Evolutionary conservation across 1,139 yeast genomes (phyloP), one percentile per base, ranked within the genome.

Genomic region (Candida glucosophila): DNA sequence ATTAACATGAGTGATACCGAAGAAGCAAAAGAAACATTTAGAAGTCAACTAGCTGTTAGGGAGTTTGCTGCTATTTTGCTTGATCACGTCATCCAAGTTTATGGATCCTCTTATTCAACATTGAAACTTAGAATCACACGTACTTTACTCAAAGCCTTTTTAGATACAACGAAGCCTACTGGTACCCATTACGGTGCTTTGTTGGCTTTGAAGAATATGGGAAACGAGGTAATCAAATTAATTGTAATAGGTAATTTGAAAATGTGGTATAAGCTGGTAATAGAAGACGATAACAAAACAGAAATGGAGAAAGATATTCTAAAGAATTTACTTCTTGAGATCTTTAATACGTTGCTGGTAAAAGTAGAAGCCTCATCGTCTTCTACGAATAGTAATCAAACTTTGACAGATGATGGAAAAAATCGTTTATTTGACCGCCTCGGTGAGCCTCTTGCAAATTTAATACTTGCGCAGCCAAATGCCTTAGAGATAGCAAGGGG

Each of bases 121-220:
- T 67, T 92, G 41, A 82, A 86, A 43, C 97, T 98, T 17, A 71
- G 98, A 36, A 92, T 90, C 5, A 86, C 97, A 2, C 69, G 98
- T 49, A 92, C 98, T 1, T 61, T 92, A 31, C 62, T 92, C 31
- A 76, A 94, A 41, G 96, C 96, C 0, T 81, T 92, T 39, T 64
- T 92, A 52, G 95, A 90, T 37, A 55, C 65, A 12, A 55, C 77
- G 4, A 70, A 85, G 41, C 90, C 90, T 2, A 69, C 80, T 8
- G 95, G 95, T 2, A 85, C 97, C 0, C 86, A 86, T 38, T 90
- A 81, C 43, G 99, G 99, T 22, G 81, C 97, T 4, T 71, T 92
- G 24, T 70, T 75, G 25, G 98, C 97, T 3, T 69, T 90, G 43
- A 71, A 72, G 32, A 83, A 80, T 15, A 58, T 92, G 49, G 98